Evolutionary conservation across 495 filamentous ascomycete genomes (phyloP).

Genomic region (Cenococcum geophilum): DNA sequence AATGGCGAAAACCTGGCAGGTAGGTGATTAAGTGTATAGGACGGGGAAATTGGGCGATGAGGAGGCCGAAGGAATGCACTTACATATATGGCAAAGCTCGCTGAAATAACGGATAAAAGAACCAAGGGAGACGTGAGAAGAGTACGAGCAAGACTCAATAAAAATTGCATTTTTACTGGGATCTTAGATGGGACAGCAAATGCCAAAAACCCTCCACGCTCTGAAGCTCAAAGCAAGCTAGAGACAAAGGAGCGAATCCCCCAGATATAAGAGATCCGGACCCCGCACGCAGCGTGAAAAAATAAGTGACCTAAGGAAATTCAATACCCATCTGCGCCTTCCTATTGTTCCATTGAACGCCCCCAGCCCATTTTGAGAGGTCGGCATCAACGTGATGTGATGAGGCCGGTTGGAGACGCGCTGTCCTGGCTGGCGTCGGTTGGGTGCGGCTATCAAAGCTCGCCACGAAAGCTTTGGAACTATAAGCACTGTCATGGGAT

Average conservation of each 20-base stretch:
- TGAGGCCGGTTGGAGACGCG: background rate
- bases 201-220: background rate
- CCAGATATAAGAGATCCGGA: background rate
- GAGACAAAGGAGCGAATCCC: background rate
- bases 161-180: background rate
- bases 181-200: background rate
- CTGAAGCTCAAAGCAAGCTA: background rate
- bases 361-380: background rate
- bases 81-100: conserved; percentile 1
- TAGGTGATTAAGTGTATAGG: background rate
- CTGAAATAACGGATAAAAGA: background rate
- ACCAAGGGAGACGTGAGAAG: background rate
- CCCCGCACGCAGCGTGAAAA: background rate
- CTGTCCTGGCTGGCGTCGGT: background rate
- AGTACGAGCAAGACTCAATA: background rate
- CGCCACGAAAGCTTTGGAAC: background rate
- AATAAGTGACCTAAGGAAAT: background rate
- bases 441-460: background rate
- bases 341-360: background rate
- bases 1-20: conserved; percentile 5
- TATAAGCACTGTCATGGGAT: background rate
- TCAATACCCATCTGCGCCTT: background rate
- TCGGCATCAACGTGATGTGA: background rate
- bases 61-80: background rate
- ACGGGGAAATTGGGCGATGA: background rate